Base-by-base conservation (phyloP, 768 basidiomycete species). In the Termitomyces sp. region DNA sequence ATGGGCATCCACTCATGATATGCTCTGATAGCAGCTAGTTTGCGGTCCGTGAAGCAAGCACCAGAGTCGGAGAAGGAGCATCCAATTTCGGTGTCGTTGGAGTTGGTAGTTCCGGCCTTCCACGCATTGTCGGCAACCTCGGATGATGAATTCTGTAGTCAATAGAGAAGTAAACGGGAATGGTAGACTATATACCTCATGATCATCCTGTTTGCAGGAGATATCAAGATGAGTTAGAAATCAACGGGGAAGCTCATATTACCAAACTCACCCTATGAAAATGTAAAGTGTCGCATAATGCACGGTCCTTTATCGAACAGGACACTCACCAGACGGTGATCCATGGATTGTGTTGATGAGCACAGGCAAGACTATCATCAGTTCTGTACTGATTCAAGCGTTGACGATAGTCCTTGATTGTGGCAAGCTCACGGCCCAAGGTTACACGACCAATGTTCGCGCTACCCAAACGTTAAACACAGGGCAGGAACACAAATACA, bases 1-100 rank as follows among this genome's bases (percentile, higher is more conserved):
- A 87, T 83, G 11, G 84, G 84, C 74, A 86, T 79, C 84, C 84
- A 86, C 62, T 85, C 84, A 65, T 86, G 83, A 65, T 84, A 85
- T 0, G 83, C 83, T 34, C 83, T 74, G 31, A 85, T 79, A 8
- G 82, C 85, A 48, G 84, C 83, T 2, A 84, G 69, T 69, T 86
- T 86, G 38, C 85, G 73, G 67, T 86, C 82, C 5, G 83, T 59
- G 32, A 59, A 59, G 40, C 58, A 59, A 17, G 82, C 83, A 5
- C 80, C 82, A 2, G 82, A 82, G 2, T 81, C 71, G 3, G 83
- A 83, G 68, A 82, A 84, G 14, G 73, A 65, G 63, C 82, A 84
- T 42, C 85, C 84, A 7, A 68, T 65, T 5, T 75, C 58, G 1
- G 81, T 81, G 69, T 86, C 83, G 63, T 85, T 86, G 5, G 80